These are phyloP conservation scores for Pachyrhizus erosus DNA, from an alignment of 306 rosid species.

Conservation along the genomic window DNA sequence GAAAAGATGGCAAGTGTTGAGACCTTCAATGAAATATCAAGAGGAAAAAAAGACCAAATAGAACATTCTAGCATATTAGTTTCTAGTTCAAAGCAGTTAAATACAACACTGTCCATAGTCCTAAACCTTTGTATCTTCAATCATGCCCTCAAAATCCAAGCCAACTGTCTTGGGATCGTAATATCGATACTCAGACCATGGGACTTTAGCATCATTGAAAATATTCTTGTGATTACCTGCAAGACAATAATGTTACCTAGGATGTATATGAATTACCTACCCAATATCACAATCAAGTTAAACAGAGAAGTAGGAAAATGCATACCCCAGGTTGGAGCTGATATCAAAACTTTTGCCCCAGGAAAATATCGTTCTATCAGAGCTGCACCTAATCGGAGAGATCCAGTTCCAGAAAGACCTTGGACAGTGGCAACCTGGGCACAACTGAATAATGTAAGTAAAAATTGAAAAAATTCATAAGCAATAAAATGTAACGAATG, in stretches of 20 bases:
- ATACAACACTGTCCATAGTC: conserved; percentile 6
- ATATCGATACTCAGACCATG: conserved; percentile 94
- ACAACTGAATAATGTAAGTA: conserved; percentile 30
- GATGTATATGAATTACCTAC: conserved; percentile 30
- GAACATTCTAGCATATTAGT: neutral
- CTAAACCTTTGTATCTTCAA: conserved; percentile 88
- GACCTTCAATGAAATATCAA: neutral
- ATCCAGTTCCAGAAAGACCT: conserved; percentile 99
- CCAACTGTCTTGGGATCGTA: conserved; percentile 98
- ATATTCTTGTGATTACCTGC: conserved; percentile 98
- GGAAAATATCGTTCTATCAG: conserved; percentile 88
- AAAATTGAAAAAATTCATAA: neutral
- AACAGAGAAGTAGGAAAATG: conserved; percentile 26
- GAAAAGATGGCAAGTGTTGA: conserved; percentile 15
- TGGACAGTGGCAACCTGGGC: conserved; percentile 93
- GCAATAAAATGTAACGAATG: neutral
- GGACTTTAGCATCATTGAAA: conserved; percentile 87
- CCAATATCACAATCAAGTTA: conserved; percentile 30
- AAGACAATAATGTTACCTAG: conserved; percentile 22
- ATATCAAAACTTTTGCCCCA: conserved; percentile 86
- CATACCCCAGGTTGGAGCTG: conserved; percentile 98
- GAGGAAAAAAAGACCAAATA: neutral
- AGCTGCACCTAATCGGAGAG: conserved; percentile 91
- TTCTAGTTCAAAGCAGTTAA: neutral
- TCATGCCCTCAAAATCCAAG: conserved; percentile 98